Conservation (phyloP, 2,329 filamentous ascomycete species). For the Exophiala sp. region DNA sequence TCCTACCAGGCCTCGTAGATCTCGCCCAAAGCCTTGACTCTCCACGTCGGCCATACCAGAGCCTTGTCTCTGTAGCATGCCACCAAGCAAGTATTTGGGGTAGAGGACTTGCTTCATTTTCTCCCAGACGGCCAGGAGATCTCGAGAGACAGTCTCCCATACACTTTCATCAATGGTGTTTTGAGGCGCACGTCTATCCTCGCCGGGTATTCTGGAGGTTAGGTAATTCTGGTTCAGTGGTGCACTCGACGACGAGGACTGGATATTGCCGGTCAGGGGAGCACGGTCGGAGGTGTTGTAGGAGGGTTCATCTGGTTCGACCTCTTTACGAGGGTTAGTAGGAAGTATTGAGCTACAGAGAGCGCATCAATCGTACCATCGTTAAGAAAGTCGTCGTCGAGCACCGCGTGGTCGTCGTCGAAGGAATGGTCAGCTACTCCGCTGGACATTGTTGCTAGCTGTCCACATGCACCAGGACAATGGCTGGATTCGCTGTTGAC, state of each 20-base stretch:
- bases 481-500: background rate
- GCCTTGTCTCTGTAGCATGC: conserved; percentile 54
- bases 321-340: conserved; percentile 67
- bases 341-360: conserved; percentile 56
- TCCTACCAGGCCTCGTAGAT: conserved; percentile 52
- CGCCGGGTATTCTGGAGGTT: conserved; percentile 82
- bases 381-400: conserved; percentile 37
- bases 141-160: conserved; percentile 92
- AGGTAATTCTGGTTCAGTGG: conserved; percentile 71
- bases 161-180: conserved; percentile 97
- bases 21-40: conserved; percentile 42
- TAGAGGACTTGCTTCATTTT: conserved; percentile 98
- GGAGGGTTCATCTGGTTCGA: conserved; percentile 88
- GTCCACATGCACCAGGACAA: conserved; percentile 1
- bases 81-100: conserved; percentile 82
- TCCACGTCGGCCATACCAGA: conserved; percentile 54
- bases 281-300: conserved; percentile 66
- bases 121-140: conserved; percentile 88
- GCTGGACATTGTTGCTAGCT: conserved; percentile 33
- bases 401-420: conserved; percentile 27
- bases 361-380: conserved; percentile 33
- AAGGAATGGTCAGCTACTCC: conserved; percentile 23
- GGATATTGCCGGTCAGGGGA: conserved; percentile 79
- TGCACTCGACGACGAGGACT: conserved; percentile 49
- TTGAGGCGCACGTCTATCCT: conserved; percentile 80